Evolutionary conservation across 208 protist genomes (phyloP).

Genomic region (Lotmaria passim): DNA sequence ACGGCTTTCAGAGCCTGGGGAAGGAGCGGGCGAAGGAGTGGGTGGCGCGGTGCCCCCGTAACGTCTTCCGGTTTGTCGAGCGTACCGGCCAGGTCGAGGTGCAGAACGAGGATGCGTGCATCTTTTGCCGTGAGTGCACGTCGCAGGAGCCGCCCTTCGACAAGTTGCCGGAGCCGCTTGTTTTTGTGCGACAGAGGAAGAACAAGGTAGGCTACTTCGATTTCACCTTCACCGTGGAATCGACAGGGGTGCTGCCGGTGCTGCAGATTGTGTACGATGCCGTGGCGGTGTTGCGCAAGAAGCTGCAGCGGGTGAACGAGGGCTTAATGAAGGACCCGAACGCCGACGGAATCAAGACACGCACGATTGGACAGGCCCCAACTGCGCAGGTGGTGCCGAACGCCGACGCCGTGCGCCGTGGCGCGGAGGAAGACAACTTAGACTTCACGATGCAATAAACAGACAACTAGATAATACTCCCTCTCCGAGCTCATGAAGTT

Average conservation of each 20-base stretch:
- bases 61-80: slow-evolving; percentile 88
- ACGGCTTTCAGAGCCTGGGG: slow-evolving; percentile 75
- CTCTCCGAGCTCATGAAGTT: not conserved
- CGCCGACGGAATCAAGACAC: slow-evolving; percentile 61
- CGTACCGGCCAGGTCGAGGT: slow-evolving; percentile 67
- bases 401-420: slow-evolving; percentile 69
- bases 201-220: slow-evolving; percentile 79
- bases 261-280: slow-evolving; percentile 87
- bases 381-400: slow-evolving; percentile 86
- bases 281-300: slow-evolving; percentile 80
- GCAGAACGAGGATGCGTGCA: slow-evolving; percentile 78
- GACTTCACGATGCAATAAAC: slow-evolving; percentile 86
- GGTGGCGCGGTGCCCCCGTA: slow-evolving; percentile 89
- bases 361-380: slow-evolving; percentile 82
- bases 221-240: slow-evolving; percentile 93
- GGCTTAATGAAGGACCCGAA: slow-evolving; percentile 77
- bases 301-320: slow-evolving; percentile 70
- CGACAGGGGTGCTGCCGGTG: slow-evolving; percentile 87
- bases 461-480: not conserved
- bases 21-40: slow-evolving; percentile 75
- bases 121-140: slow-evolving; percentile 95
- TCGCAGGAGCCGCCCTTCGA: slow-evolving; percentile 77
- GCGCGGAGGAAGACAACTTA: slow-evolving; percentile 85
- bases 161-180: slow-evolving; percentile 81
- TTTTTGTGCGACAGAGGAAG: slow-evolving; percentile 84